Base-by-base conservation (phyloP, 2,329 filamentous ascomycete species). In the Colletotrichum karsti region DNA sequence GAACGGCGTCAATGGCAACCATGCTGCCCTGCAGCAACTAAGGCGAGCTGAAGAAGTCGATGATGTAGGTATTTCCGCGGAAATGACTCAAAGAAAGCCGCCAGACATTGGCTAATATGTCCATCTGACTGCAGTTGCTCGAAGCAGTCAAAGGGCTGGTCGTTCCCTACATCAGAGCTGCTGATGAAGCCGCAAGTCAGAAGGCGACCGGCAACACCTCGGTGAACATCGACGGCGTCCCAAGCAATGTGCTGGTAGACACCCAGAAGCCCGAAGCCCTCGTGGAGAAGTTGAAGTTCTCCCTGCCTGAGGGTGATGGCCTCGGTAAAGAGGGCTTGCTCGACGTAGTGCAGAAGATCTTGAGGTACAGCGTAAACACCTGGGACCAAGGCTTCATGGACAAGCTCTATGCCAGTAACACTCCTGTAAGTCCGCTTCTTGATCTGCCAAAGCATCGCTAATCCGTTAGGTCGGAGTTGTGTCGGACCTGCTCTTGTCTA, bases 301-400 rank as follows among this genome's bases (percentile, higher is more conserved):
- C 87, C 7, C 81, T 94, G 6, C 90, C 92, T 0, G 74, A 80
- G 3, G 80, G 78, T 3, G 77, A 84, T 41, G 90, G 88, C 7
- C 83, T 82, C 69, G 92, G 91, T 1, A 92, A 92, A 73, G 88
- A 92, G 46, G 95, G 95, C 0, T 82, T 98, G 33, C 82, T 97
- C 28, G 85, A 89, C 35, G 88, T 89, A 3, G 86, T 97, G 50
- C 83, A 90, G 72, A 87, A 90, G 68, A 85, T 98, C 20, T 84
- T 98, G 44, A 86, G 88, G 71, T 94, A 97, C 79, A 96, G 92
- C 75, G 95, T 98, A 76, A 99, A 99, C 81, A 98, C 95, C n/a
- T 98, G 95, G 93, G 93, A 97, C 75, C 95, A 97, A 80, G 95
- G 95, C 10, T 99, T 98, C 80, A 82, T 98, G 75, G 95, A 98